A percentile compares a stretch with the other conserved stretches of the same genome.
Evolutionary conservation across 805 yeast genomes (phyloP).

Genomic region (Lipomyces kockii): DNA sequence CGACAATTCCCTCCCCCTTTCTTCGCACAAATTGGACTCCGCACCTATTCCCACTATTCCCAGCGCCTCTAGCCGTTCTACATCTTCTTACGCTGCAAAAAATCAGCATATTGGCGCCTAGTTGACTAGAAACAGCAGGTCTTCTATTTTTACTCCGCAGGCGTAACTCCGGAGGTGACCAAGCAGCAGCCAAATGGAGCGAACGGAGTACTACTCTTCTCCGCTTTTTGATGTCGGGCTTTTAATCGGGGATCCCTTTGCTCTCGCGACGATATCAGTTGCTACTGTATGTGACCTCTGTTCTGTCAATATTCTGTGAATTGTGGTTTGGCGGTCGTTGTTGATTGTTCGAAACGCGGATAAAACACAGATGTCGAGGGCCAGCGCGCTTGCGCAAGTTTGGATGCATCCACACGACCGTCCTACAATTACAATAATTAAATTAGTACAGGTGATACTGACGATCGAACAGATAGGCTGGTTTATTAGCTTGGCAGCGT

Average conservation of each 20-base stretch:
- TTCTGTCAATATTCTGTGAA: not conserved
- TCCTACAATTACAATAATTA: not conserved
- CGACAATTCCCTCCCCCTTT: not conserved
- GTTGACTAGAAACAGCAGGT: not conserved
- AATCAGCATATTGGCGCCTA: not conserved
- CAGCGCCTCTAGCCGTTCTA: not conserved
- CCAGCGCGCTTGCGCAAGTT: not conserved
- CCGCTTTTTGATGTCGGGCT: slow-evolving; percentile 20
- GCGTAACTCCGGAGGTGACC: not conserved
- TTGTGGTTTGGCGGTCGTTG: not conserved
- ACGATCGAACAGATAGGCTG: slow-evolving; percentile 59
- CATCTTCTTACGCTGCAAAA: not conserved
- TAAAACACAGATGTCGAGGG: not conserved
- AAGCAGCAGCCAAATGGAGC: not conserved
- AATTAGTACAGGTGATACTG: slow-evolving; percentile 1
- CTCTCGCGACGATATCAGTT: slow-evolving; percentile 76
- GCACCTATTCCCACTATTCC: not conserved
- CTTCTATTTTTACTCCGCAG: not conserved
- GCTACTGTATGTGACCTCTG: slow-evolving; percentile 48
- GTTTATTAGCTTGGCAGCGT: slow-evolving; percentile 88
- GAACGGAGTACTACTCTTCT: not conserved
- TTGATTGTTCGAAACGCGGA: not conserved
- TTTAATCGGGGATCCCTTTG: slow-evolving; percentile 82
- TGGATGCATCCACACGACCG: not conserved
- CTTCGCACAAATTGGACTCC: not conserved